Evolutionary conservation across 305 asterid genomes (phyloP).

Genomic region (Plantago rigida): DNA sequence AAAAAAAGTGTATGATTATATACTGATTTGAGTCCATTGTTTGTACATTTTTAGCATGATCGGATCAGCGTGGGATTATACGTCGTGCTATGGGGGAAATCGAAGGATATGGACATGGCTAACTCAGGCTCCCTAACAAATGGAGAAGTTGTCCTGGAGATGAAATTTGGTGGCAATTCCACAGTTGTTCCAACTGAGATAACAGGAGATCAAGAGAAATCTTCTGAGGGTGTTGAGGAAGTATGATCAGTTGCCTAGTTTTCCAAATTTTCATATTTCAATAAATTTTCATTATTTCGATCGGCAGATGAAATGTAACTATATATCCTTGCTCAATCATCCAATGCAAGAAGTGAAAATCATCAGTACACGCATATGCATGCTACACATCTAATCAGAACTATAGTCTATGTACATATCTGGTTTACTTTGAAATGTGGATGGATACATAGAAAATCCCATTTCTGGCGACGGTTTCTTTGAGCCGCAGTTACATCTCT

Average conservation of each 20-base stretch:
- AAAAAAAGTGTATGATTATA: background rate
- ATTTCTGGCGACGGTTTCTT: background rate
- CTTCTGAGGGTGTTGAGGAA: slow-evolving; percentile 13
- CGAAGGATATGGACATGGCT: slow-evolving; percentile 11
- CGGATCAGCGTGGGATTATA: slow-evolving; percentile 32
- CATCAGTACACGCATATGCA: too few relatives aligned
- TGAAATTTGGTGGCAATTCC: background rate
- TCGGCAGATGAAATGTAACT: background rate
- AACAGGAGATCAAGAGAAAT: background rate
- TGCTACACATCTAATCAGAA: background rate
- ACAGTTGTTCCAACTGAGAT: slow-evolving; percentile 4
- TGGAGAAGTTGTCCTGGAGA: slow-evolving; percentile 7
- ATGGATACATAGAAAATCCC: background rate
- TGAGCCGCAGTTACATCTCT: background rate
- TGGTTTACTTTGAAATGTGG: background rate
- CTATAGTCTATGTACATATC: background rate
- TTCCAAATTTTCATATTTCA: too few relatives aligned
- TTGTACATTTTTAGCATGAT: slow-evolving; percentile 17
- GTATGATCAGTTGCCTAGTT: slow-evolving; percentile 1
- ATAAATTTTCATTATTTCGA: too few relatives aligned
- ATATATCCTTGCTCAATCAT: background rate
- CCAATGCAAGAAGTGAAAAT: background rate
- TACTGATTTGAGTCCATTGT: background rate
- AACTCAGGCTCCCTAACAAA: background rate
- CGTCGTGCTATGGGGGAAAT: slow-evolving; percentile 32